phyloP scores from a whole-genome alignment of 2,329 filamentous ascomycete species.

The Coniochaeta sp. region DNA sequence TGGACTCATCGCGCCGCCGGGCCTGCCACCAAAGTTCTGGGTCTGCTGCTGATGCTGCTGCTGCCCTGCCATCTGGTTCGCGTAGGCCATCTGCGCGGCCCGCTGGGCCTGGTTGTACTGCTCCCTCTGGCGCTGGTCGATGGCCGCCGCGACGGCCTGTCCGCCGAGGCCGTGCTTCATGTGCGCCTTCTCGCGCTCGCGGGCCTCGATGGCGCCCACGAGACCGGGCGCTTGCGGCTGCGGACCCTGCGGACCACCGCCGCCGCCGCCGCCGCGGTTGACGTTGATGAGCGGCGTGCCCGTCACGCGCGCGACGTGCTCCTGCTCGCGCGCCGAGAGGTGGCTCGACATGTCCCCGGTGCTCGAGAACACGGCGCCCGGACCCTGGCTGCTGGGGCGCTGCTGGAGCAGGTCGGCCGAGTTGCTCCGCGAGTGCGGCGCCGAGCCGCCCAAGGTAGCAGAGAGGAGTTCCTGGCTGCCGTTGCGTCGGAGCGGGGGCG shows the following conservation, averaged over 20 bases:
- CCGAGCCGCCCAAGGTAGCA: conserved; percentile 5
- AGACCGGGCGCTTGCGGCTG: conserved; percentile 50
- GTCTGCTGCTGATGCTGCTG: conserved; percentile 21
- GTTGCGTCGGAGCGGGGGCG: conserved; percentile 32
- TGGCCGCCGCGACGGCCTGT: conserved; percentile 66
- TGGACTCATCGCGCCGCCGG: conserved; percentile 14
- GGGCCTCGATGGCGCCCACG: conserved; percentile 70
- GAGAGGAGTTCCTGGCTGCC: conserved; percentile 32
- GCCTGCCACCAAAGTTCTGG: conserved; percentile 15
- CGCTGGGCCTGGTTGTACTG: conserved; percentile 25
- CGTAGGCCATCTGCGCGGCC: conserved; percentile 25
- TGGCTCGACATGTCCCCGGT: conserved; percentile 39
- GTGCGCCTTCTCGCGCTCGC: conserved; percentile 70
- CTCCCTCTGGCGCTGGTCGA: conserved; percentile 53
- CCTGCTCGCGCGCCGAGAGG: conserved; percentile 81
- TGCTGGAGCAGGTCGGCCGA: conserved; percentile 40
- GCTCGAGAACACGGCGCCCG: conserved; percentile 39
- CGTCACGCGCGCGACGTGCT: conserved; percentile 78
- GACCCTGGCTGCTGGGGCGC: conserved; percentile 52
- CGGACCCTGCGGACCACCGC: too few species aligned
- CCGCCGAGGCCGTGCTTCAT: conserved; percentile 63
- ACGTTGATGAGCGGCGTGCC: conserved; percentile 69
- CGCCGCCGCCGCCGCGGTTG: conserved; percentile 32
- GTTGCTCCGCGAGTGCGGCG: conserved; percentile 35
- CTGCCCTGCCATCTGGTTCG: conserved; percentile 13